Conservation (phyloP, 2,329 filamentous ascomycete genomes). For the Erysiphe pulchra region DNA sequence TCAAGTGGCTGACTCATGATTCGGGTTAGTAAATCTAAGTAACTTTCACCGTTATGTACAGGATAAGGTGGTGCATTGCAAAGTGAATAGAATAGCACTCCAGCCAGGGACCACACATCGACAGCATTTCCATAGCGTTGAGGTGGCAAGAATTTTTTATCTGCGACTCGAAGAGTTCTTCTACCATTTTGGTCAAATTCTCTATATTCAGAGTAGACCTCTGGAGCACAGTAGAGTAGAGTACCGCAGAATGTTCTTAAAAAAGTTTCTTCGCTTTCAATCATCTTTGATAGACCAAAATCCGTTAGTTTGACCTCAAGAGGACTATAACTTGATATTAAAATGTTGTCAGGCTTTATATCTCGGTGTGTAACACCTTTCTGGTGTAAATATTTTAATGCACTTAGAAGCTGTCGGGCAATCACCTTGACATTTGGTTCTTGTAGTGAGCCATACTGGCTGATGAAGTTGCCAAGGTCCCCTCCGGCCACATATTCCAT, state of each 20-base stretch:
- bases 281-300: constrained; percentile 87
- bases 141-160: constrained; percentile 8
- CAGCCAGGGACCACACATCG: constrained; percentile 89
- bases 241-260: constrained; percentile 93
- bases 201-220: constrained; percentile 60
- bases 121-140: constrained; percentile 74
- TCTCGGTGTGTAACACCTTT: constrained; percentile 92
- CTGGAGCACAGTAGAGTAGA: constrained; percentile 80
- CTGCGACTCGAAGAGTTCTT: constrained; percentile 17
- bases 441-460: constrained; percentile 30
- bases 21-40: constrained; percentile 54
- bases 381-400: constrained; percentile 63
- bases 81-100: constrained; percentile 73
- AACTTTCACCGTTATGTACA: constrained; percentile 47
- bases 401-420: constrained; percentile 51
- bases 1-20: constrained; percentile 64
- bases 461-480: constrained; percentile 54
- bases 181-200: constrained; percentile 43
- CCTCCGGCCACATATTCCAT: constrained; percentile 81
- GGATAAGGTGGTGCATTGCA: constrained; percentile 59
- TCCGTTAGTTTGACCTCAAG: constrained; percentile 79
- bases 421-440: constrained; percentile 48
- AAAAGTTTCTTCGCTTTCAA: constrained; percentile 74
- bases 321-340: constrained; percentile 48
- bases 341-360: constrained; percentile 93